These are phyloP conservation scores for Podospora conica DNA, from an alignment of 495 filamentous ascomycete genomes.

Conservation along the genomic window DNA sequence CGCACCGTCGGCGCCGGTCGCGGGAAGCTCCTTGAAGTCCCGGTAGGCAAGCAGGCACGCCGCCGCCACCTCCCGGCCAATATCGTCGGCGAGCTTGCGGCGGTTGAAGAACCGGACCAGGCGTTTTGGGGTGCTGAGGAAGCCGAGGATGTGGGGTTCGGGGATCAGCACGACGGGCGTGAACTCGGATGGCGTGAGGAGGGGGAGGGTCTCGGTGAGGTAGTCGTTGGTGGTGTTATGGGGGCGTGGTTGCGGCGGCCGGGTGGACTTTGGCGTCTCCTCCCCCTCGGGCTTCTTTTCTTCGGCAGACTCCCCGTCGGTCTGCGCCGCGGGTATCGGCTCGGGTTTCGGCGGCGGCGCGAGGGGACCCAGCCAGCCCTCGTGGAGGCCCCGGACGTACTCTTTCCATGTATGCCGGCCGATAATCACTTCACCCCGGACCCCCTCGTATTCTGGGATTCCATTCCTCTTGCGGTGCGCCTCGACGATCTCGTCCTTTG, in stretches of 20 bases:
- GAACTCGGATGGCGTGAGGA: conserved; percentile 53
- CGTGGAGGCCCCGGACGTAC: conserved; percentile 86
- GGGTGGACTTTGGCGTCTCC: conserved; percentile 40
- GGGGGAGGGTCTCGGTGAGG: conserved; percentile 51
- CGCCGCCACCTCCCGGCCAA: conserved; percentile 84
- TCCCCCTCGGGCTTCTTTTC: conserved; percentile 36
- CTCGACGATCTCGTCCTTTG: conserved; percentile 51
- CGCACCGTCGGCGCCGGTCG: conserved; percentile 17
- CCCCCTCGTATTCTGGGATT: conserved; percentile 63
- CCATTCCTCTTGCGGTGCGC: conserved; percentile 53
- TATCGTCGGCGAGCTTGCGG: conserved; percentile 73
- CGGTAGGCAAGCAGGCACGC: conserved; percentile 64
- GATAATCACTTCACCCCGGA: conserved; percentile 78
- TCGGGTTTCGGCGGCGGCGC: conserved; percentile 30
- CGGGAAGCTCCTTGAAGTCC: conserved; percentile 33
- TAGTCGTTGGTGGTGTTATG: conserved; percentile 70
- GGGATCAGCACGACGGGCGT: conserved; percentile 62
- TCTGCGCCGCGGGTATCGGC: conserved; percentile 17
- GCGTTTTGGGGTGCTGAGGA: conserved; percentile 82
- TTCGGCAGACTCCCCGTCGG: conserved; percentile 23
- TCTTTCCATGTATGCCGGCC: conserved; percentile 97
- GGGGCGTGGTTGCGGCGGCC: conserved; percentile 49
- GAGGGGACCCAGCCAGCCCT: conserved; percentile 91
- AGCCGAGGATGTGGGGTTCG: conserved; percentile 88
- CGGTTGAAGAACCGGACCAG: conserved; percentile 85